Base-by-base conservation (phyloP, 805 yeast species). In the Hanseniaspora clermontiae region DNA sequence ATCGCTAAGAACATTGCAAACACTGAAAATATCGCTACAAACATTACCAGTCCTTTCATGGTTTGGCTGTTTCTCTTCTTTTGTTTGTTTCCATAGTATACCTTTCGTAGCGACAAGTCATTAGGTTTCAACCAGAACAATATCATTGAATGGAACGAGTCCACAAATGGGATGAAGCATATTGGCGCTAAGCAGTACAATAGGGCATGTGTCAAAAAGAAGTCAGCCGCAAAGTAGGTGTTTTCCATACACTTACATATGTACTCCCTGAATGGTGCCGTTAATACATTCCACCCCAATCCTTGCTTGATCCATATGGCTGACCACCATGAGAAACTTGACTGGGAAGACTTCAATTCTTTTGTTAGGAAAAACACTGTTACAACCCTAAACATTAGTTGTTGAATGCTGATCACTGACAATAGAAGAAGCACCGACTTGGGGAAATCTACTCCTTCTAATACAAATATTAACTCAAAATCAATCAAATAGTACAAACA, bases 311-410 rank as follows among this genome's bases (percentile, higher is more conserved):
- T 63, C 91, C 91, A 84, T 57, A 75, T 78, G 0, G 90, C 89
- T 11, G 87, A 77, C 89, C 90, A 84, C 87, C 88, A 83, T 2
- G 90, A 83, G 39, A 77, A 65, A 62, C 83, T 85, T 0, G 86
- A 69, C 47, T 72, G 75, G 59, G 77, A 84, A 60, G 76, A 79
- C 57, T 74, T 77, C 61, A 76, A 76, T 63, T 87, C 95, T 49
- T 83, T 74, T 8, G 85, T 77, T 43, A 86, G 65, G 5, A 82
- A 60, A 0, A 78, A 48, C 1, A 78, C 71, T 0, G 80, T 77
- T 4, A 80, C 55, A 1, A 75, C 50, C 56, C 78, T 79, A 64
- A 83, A 78, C 5, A 84, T n/a, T 55, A 80, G 66, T 24, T 77
- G 72, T 59, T 87, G 90, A 8, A 83, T 61, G 53, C 76, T 66